A percentile compares a stretch with the other conserved stretches of the same genome.
These are phyloP conservation scores for Biscogniauxia mediterranea DNA, from an alignment of 2,329 filamentous ascomycete species.

Conservation along the genomic window DNA sequence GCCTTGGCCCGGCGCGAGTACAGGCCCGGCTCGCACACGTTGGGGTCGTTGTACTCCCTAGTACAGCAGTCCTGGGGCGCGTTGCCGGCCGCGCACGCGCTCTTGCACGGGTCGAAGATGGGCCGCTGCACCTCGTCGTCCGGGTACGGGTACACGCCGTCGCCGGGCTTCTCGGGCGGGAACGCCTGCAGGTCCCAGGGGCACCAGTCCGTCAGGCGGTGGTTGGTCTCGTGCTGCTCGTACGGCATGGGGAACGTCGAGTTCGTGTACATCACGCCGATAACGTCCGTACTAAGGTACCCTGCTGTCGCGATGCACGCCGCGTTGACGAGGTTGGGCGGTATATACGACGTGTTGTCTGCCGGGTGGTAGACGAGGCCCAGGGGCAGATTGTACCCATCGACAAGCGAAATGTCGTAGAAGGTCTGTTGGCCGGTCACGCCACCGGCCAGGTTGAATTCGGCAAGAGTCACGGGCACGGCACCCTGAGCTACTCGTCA, in stretches of 20 bases:
- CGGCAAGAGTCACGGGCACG: constrained; percentile 73
- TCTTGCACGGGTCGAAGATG: constrained; percentile 74
- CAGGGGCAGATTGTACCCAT: constrained; percentile 78
- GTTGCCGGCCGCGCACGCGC: constrained; percentile 70
- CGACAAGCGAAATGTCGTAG: constrained; percentile 82
- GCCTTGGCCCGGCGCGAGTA: constrained; percentile 71
- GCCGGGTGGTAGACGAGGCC: constrained; percentile 61
- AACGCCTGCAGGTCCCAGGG: constrained; percentile 74
- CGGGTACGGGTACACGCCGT: constrained; percentile 77
- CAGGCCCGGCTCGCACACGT: constrained; percentile 60
- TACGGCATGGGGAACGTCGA: constrained; percentile 65
- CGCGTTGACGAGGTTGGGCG: constrained; percentile 73
- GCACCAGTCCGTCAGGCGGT: constrained; percentile 67
- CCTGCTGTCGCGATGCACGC: constrained; percentile 72
- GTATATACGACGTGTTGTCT: constrained; percentile 63
- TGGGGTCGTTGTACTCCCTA: constrained; percentile 62
- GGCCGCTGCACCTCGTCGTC: constrained; percentile 71
- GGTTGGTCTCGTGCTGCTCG: constrained; percentile 57
- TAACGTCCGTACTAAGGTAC: constrained; percentile 54
- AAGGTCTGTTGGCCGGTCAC: constrained; percentile 63
- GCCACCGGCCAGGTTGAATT: constrained; percentile 74
- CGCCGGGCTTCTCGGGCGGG: constrained; percentile 66
- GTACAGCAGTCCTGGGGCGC: constrained; percentile 72
- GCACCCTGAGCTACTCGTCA: constrained; percentile 53
- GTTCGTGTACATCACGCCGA: constrained; percentile 61